phyloP scores from a whole-genome alignment of 78 protist genomes.

The Guillardia theta region DNA sequence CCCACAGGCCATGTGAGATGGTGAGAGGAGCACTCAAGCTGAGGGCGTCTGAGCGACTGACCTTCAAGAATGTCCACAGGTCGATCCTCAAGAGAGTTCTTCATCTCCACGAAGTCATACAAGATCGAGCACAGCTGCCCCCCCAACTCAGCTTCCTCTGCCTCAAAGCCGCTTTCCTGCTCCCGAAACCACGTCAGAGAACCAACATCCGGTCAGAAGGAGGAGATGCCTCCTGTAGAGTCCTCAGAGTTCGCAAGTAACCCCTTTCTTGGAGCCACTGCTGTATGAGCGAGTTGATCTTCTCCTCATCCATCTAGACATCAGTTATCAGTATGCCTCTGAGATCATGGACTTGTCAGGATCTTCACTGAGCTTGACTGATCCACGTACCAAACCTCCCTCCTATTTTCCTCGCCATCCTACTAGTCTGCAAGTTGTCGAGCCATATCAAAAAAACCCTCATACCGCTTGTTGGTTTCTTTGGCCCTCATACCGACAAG shows the following conservation, averaged over 20 bases:
- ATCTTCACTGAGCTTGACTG: too few relatives aligned
- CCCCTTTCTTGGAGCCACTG: background rate
- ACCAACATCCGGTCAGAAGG: background rate
- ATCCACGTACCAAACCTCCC: too few relatives aligned
- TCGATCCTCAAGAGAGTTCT: background rate
- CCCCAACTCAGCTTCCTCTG: background rate
- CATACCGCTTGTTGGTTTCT: too few relatives aligned
- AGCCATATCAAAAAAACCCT: too few relatives aligned
- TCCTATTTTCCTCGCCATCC: too few relatives aligned
- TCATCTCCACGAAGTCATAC: background rate
- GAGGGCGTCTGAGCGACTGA: background rate
- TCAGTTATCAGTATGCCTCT: too few relatives aligned
- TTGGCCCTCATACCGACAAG: too few relatives aligned
- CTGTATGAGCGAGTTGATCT: background rate
- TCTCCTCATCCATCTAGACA: conserved; percentile 11
- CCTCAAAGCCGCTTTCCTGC: background rate
- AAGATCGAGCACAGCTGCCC: background rate
- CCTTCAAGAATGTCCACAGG: background rate
- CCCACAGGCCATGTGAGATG: background rate
- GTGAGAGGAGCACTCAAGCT: background rate
- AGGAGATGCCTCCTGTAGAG: background rate
- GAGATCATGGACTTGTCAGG: too few relatives aligned
- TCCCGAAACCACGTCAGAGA: background rate
- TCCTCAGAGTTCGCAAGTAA: background rate
- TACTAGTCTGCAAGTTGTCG: too few relatives aligned